Evolutionary conservation across 2,329 filamentous ascomycete genomes (phyloP).

Genomic region (Cladorrhinum sp.): DNA sequence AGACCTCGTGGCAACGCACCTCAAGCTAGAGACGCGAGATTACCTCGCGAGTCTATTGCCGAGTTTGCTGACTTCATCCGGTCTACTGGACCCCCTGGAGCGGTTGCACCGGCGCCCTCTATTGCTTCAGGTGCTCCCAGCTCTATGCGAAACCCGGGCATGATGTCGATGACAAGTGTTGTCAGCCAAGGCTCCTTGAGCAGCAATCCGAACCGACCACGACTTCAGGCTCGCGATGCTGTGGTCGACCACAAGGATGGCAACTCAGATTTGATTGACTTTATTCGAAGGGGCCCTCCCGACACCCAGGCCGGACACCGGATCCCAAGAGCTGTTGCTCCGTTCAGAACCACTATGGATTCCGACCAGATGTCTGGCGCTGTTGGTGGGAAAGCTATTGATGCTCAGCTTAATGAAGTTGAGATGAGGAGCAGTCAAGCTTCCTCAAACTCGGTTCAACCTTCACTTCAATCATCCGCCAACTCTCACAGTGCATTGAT

Average conservation of each 20-base stretch:
- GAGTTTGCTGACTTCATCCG: constrained; percentile 91
- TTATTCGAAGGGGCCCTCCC: constrained; percentile 84
- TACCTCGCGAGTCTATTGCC: constrained; percentile 66
- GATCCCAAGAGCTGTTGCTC: constrained; percentile 78
- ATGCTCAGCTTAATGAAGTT: constrained; percentile 55
- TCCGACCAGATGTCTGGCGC: constrained; percentile 68
- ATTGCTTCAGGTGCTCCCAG: constrained; percentile 19
- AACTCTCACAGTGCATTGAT: constrained; percentile 73
- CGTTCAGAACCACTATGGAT: constrained; percentile 82
- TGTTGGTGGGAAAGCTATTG: constrained; percentile 54
- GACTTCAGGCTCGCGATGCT: constrained; percentile 70
- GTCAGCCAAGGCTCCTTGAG: constrained; percentile 39
- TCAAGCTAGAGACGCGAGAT: constrained; percentile 68
- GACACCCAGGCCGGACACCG: constrained; percentile 58
- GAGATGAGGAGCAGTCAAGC: constrained; percentile 52
- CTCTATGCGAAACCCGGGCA: constrained; percentile 35
- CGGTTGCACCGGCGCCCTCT: constrained; percentile 32
- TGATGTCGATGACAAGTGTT: constrained; percentile 36
- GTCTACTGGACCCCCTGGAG: constrained; percentile 69
- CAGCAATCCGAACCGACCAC: constrained; percentile 42
- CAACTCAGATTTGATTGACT: constrained; percentile 88
- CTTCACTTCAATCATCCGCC: constrained; percentile 60
- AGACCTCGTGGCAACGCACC: constrained; percentile 34
- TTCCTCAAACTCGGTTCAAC: constrained; percentile 54
- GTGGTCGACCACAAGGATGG: constrained; percentile 59